Percentiles rank a stretch among this genome's conserved stretches.
Evolutionary conservation across 768 basidiomycete species (phyloP).

Genomic region (Trametes punicea): DNA sequence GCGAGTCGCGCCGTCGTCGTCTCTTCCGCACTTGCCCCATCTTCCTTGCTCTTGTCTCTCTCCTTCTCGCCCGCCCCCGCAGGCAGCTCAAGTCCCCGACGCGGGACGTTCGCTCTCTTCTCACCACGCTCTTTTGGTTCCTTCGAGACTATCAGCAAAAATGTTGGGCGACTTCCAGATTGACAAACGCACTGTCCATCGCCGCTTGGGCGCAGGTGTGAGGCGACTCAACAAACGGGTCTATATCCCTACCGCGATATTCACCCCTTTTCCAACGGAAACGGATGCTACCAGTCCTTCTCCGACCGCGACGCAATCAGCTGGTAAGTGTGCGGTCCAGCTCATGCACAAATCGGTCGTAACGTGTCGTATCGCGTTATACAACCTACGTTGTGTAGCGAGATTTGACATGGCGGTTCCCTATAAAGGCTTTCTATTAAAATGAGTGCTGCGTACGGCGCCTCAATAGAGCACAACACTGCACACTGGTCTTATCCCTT

Average conservation of each 20-base stretch:
- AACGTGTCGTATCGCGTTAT: not conserved
- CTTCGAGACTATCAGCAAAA: conserved; percentile 1
- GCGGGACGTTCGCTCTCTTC: conserved; percentile 20
- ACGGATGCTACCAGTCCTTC: not conserved
- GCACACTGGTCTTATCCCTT: too few relatives aligned
- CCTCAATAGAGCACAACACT: too few relatives aligned
- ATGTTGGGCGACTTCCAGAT: conserved; percentile 17
- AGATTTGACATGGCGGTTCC: too few relatives aligned
- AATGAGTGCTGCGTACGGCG: too few relatives aligned
- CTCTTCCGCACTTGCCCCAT: not conserved
- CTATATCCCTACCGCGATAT: conserved; percentile 13
- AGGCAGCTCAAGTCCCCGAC: conserved; percentile 10
- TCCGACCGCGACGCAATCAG: not conserved
- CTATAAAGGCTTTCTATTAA: too few relatives aligned
- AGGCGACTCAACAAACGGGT: conserved; percentile 15
- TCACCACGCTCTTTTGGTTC: conserved; percentile 13
- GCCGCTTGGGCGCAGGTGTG: conserved; percentile 13
- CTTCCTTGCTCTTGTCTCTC: conserved; percentile 6
- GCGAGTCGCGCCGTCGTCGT: conserved; percentile 3
- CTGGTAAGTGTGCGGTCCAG: not conserved
- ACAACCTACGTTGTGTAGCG: too few relatives aligned
- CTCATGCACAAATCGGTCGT: not conserved
- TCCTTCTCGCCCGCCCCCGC: conserved; percentile 7
- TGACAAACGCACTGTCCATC: conserved; percentile 18
- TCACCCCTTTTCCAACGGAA: not conserved